Percentiles rank a stretch among this genome's conserved stretches.
Conservation (phyloP, 2,329 filamentous ascomycete species). For the Chrysoporthe puriensis region DNA sequence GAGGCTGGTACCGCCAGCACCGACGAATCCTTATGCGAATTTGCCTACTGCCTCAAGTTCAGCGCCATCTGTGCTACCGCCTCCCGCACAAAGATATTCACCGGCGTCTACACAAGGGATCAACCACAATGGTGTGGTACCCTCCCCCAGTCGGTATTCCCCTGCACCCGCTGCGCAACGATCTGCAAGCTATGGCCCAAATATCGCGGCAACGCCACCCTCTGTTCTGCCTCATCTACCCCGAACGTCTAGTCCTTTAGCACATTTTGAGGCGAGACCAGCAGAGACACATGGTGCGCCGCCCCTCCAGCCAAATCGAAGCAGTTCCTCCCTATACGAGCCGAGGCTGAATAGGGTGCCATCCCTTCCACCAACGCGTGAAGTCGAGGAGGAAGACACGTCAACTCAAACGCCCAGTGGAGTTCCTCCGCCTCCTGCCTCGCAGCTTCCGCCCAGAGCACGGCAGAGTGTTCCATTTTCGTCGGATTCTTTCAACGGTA, state of each 20-base stretch:
- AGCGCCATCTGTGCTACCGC: conserved; percentile 34
- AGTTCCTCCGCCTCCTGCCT: conserved; percentile 33
- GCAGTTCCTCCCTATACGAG: conserved; percentile 57
- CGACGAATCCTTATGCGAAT: conserved; percentile 56
- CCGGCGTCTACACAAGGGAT: conserved; percentile 53
- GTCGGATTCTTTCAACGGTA: conserved; percentile 40
- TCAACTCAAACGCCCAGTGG: conserved; percentile 28
- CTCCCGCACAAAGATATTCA: conserved; percentile 60
- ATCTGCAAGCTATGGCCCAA: conserved; percentile 45
- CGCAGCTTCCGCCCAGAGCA: conserved; percentile 34
- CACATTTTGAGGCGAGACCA: conserved; percentile 58
- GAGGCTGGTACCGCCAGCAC: conserved; percentile 57
- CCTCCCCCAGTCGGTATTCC: conserved; percentile 57
- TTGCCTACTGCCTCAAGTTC: conserved; percentile 40
- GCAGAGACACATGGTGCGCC: conserved; percentile 44
- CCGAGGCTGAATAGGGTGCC: conserved; percentile 57
- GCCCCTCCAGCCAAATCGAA: conserved; percentile 50
- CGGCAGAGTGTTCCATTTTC: conserved; percentile 56
- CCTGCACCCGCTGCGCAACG: conserved; percentile 49
- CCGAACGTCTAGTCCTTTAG: conserved; percentile 67
- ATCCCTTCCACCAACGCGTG: conserved; percentile 63
- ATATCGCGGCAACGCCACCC: conserved; percentile 40
- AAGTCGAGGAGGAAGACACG: conserved; percentile 63
- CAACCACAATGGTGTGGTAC: conserved; percentile 42
- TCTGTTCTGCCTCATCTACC: conserved; percentile 61